Percentiles rank a stretch among this genome's conserved stretches.
phyloP scores from a whole-genome alignment of 2,329 filamentous ascomycete species.

The Metarhizium brunneum region DNA sequence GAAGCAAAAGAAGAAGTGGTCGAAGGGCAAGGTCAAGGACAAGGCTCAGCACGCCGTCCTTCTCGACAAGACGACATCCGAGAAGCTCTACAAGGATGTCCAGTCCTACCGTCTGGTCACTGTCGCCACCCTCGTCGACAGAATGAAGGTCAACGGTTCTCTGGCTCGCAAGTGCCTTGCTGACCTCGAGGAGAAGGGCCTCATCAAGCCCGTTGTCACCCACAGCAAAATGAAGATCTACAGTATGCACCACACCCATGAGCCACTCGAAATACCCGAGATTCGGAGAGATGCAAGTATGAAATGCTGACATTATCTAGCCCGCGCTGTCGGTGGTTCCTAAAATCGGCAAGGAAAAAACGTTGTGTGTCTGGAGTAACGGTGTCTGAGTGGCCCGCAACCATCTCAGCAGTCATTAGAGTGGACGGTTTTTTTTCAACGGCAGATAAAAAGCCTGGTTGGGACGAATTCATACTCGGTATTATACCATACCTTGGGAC shows the following conservation, averaged over 20 bases:
- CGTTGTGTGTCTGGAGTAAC: constrained; percentile 25
- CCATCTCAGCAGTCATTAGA: constrained; percentile 23
- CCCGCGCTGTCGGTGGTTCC: constrained; percentile 50
- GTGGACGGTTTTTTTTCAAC: constrained; percentile 21
- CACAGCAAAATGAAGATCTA: constrained; percentile 99
- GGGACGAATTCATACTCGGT: constrained; percentile 31
- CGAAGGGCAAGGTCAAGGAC: constrained; percentile 82
- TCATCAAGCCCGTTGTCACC: constrained; percentile 94
- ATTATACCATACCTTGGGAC: constrained; percentile 27
- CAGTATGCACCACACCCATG: constrained; percentile 47
- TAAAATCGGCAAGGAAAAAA: constrained; percentile 25
- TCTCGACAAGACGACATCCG: constrained; percentile 93
- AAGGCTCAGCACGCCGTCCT: constrained; percentile 99
- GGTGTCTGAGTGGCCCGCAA: constrained; percentile 28
- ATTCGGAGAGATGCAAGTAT: background rate
- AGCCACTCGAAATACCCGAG: background rate
- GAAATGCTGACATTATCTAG: constrained; percentile 23
- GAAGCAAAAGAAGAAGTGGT: constrained; percentile 46
- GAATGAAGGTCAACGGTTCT: constrained; percentile 99
- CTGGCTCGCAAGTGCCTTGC: constrained; percentile 81
- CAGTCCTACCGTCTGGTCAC: constrained; percentile 99
- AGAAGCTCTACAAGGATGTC: constrained; percentile 99
- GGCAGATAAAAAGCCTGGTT: constrained; percentile 24
- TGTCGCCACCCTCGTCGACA: constrained; percentile 95
- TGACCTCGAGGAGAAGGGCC: constrained; percentile 95